These are phyloP conservation scores for Astragalus membranaceus DNA, from an alignment of 306 rosid species.

Conservation along the genomic window DNA sequence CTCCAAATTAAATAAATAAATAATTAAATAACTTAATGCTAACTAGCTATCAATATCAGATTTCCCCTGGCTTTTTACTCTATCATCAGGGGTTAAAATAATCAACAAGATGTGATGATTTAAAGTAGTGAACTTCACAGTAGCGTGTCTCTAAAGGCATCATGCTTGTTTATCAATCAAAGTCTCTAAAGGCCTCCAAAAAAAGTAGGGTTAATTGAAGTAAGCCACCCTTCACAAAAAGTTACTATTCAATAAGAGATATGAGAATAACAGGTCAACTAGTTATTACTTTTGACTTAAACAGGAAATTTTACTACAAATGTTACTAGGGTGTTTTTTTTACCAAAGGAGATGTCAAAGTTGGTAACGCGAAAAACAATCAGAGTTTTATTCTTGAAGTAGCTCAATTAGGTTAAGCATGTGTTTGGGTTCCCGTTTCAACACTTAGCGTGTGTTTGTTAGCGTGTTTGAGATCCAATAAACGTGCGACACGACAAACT, in stretches of 20 bases:
- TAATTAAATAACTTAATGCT: slow-evolving; percentile 16
- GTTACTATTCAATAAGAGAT: neutral
- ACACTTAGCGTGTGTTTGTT: no score
- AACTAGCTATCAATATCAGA: neutral
- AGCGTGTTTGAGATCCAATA: no score
- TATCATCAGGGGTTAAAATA: slow-evolving; percentile 8
- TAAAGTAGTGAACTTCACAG: neutral
- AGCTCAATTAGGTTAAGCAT: no score
- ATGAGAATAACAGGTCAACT: neutral
- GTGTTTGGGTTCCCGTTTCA: no score
- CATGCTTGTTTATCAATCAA: slow-evolving; percentile 13
- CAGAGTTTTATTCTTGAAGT: no score
- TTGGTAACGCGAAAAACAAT: no score
- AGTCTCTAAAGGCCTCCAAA: slow-evolving; percentile 5
- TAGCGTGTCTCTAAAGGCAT: slow-evolving; percentile 15
- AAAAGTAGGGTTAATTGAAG: neutral
- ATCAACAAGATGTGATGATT: slow-evolving; percentile 21
- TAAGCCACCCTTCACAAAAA: neutral
- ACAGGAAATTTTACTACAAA: neutral
- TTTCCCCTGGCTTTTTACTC: slow-evolving; percentile 19
- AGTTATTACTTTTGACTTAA: neutral
- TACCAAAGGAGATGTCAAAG: no score
- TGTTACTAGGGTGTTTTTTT: neutral
- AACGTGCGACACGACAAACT: no score
- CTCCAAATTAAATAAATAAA: neutral